Base-by-base conservation (phyloP, 768 basidiomycete genomes). In the Cystoderma amianthinum region DNA sequence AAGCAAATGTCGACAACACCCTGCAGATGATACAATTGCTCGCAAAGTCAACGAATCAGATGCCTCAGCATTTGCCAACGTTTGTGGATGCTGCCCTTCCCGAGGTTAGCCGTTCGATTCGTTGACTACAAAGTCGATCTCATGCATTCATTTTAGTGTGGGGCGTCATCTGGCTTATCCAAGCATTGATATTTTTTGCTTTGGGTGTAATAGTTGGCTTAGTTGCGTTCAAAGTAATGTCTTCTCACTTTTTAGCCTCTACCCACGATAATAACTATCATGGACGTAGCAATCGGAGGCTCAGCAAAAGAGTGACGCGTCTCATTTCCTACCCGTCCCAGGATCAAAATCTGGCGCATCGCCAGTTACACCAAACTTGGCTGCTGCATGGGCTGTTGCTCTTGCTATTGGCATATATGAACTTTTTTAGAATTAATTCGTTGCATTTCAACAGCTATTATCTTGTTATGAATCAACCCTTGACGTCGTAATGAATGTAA, bases 31-130 rank as follows among this genome's bases (percentile, higher is more conserved):
- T 51, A 92, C 89, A 9, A 76, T 91, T 38, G 76, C 81, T 2
- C 71, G 88, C 35, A 90, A 90, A 58, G 79, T 87, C 46, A 92
- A 93, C 50, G 72, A 74, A n/a, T 88, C 85, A 13, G 92, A 95
- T 53, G 92, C 92, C 1, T 81, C 82, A 3, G 80, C 80, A 6
- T 95, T 92, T 51, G 86, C 92, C 2, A 66, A 80, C 13, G 78
- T 89, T 36, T 93, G 85, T 51, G 89, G 87, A 17, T 93, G 89
- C 60, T 91, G 76, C 55, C 85, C 87, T 13, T 85, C 88, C 3
- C 79, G 74, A 78, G 82, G 86, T 83, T 23, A 46, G 24, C 23
- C 5, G 20, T 16, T 16, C 22, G 12, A 19, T 17, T 50, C 39
- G 39, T 21, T n/a, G n/a, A n/a, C n/a, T n/a, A n/a, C n/a, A n/a